Evolutionary conservation across 106 monocot species (phyloP).

Genomic region (Phalaenopsis equestris): DNA sequence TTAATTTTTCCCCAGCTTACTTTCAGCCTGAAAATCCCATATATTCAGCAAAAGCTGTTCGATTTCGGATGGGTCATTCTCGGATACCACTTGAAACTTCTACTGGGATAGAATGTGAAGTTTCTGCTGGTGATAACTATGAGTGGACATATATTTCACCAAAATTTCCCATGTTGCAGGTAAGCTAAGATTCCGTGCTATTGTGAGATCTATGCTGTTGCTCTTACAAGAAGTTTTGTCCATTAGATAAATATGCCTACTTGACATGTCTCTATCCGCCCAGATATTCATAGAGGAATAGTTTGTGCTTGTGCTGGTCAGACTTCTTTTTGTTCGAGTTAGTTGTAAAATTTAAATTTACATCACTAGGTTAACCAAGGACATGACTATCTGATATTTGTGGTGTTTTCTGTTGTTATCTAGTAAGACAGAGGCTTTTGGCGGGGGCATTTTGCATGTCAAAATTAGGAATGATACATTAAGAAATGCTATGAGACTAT

Average conservation of each 20-base stretch:
- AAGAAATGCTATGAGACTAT: no score
- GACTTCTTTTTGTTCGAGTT: no score
- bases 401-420: no score
- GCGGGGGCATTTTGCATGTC: no score
- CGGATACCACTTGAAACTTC: not conserved
- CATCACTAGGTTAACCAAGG: no score
- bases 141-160: constrained; percentile 69
- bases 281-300: not conserved
- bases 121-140: constrained; percentile 20
- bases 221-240: not conserved
- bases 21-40: constrained; percentile 56
- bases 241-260: not conserved
- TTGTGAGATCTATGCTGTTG: not conserved
- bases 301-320: not conserved
- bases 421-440: no score
- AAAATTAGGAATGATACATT: no score
- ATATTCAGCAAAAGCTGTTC: constrained; percentile 62
- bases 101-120: not conserved
- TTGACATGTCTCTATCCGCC: not conserved
- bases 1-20: constrained; percentile 31
- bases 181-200: constrained; percentile 8
- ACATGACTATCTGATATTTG: no score
- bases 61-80: constrained; percentile 53
- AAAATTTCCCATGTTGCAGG: constrained; percentile 58
- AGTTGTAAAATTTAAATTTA: no score